phyloP scores from a whole-genome alignment of 2,329 filamentous ascomycete species.

The Cordyceps tenuipes region DNA sequence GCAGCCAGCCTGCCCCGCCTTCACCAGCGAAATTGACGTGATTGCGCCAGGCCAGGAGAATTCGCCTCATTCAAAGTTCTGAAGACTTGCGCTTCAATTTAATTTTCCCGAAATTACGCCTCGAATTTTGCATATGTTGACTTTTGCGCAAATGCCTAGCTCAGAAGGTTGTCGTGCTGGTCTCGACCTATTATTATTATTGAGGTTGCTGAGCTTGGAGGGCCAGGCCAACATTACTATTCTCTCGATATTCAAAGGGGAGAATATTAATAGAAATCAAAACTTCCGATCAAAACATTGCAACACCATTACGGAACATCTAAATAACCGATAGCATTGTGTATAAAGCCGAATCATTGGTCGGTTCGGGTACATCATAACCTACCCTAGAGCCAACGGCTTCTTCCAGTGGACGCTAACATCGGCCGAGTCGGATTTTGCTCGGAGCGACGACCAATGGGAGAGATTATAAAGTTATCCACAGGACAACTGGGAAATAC shows the following conservation, averaged over 20 bases:
- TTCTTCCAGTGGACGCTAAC: neutral
- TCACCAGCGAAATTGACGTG: neutral
- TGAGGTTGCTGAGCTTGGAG: too few relatives aligned
- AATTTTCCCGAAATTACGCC: neutral
- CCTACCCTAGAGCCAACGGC: neutral
- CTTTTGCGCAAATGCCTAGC: neutral
- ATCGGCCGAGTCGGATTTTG: slow-evolving; percentile 5
- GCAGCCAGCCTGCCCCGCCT: slow-evolving; percentile 5
- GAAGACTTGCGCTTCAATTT: neutral
- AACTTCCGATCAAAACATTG: neutral
- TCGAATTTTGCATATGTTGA: neutral
- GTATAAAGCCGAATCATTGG: neutral
- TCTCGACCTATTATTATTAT: too few relatives aligned
- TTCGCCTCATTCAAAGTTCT: neutral
- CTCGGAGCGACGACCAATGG: neutral
- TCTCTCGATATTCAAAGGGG: too few relatives aligned
- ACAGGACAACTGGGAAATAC: neutral
- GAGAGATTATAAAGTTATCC: slow-evolving; percentile 1
- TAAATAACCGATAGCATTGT: too few relatives aligned
- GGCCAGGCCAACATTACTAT: too few relatives aligned
- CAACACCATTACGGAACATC: neutral
- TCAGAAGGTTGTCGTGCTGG: too few relatives aligned
- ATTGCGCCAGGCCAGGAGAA: neutral
- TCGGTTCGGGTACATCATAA: neutral
- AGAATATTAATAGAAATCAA: neutral